Evolutionary conservation across 305 asterid species (phyloP).

Genomic region (Ajuga reptans): DNA sequence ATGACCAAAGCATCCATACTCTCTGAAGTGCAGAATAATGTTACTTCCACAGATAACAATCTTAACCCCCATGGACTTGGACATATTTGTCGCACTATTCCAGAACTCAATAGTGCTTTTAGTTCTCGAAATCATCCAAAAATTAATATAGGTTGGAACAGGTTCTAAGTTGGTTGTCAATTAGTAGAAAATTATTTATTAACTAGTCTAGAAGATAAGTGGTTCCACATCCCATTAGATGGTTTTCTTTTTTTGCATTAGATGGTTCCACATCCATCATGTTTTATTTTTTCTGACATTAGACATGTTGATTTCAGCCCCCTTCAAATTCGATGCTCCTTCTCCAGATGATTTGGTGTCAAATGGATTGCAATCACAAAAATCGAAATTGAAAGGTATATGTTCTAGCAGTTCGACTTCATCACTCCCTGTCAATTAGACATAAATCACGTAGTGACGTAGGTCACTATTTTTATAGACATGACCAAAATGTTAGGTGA

Average conservation of each 20-base stretch:
- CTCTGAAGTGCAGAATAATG: slow-evolving; percentile 47
- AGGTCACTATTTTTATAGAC: too few species aligned
- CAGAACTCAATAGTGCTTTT: slow-evolving; percentile 56
- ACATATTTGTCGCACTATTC: slow-evolving; percentile 51
- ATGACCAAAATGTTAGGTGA: neutral
- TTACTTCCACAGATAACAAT: slow-evolving; percentile 47
- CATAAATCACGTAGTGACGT: neutral
- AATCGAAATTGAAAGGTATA: slow-evolving; percentile 48
- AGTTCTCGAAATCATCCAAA: slow-evolving; percentile 54
- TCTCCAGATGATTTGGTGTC: slow-evolving; percentile 87
- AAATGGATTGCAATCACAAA: slow-evolving; percentile 47
- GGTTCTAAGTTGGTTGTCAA: slow-evolving; percentile 26
- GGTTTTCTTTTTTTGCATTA: slow-evolving; percentile 19
- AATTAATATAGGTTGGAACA: slow-evolving; percentile 67
- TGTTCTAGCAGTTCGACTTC: slow-evolving; percentile 8
- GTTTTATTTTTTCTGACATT: slow-evolving; percentile 31
- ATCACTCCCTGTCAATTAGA: slow-evolving; percentile 8
- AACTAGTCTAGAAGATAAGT: slow-evolving; percentile 5
- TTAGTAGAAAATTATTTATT: slow-evolving; percentile 23
- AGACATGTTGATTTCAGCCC: slow-evolving; percentile 49
- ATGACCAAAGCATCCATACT: slow-evolving; percentile 43
- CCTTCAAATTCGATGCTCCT: slow-evolving; percentile 72
- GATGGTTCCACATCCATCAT: neutral
- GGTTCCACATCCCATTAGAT: slow-evolving; percentile 18
- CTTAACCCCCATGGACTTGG: slow-evolving; percentile 43